Base-by-base conservation (phyloP, 164 flowering plant genomes). In the Warburgia ugandensis region DNA sequence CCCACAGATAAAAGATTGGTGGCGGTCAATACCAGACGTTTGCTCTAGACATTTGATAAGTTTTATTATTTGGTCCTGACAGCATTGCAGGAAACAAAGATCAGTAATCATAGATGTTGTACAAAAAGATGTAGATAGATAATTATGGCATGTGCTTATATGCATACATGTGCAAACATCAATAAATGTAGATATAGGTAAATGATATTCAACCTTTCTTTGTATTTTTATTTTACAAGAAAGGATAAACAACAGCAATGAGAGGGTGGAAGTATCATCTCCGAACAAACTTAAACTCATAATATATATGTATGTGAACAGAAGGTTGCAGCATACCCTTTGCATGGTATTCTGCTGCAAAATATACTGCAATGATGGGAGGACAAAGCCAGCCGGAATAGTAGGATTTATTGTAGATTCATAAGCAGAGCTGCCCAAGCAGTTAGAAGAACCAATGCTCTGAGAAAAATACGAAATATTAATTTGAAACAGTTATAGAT, bases 321-420 rank as follows among this genome's bases (percentile, higher is more conserved):
- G 25, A 22, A 26, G 13, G 4, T 22, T 32, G 50, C 14, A 5
- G 19, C 25, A 13, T 69, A 83, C 90, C 76, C 72, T 70, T 58
- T 77, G 81, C 71, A 71, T 65, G 31, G 67, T 40, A 40, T 77
- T 83, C 35, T 76, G 81, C 62, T 73, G 79, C 66, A 78, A 62
- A 49, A 78, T 66, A 52, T 45, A 65, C 26, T 86, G 97, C 73
- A 89, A 60, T 38, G 84, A 70, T 45, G 88, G 87, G 58, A 81
- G 76, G 63, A 89, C 46, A 41, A 79, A 49, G 46, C 73, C 61
- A 37, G 80, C 63, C 28, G 77, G 12, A 35, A 68, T 27, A 35
- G 65, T 48, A 5, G 57, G 63, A 58, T n/a, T 62, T 19, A 52
- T 42, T 49, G 76, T 62, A 59, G 71, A 70, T 60, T 80, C 81